These are phyloP conservation scores for Microthyrium microscopicum DNA, from an alignment of 2,329 filamentous ascomycete species.

Conservation along the genomic window DNA sequence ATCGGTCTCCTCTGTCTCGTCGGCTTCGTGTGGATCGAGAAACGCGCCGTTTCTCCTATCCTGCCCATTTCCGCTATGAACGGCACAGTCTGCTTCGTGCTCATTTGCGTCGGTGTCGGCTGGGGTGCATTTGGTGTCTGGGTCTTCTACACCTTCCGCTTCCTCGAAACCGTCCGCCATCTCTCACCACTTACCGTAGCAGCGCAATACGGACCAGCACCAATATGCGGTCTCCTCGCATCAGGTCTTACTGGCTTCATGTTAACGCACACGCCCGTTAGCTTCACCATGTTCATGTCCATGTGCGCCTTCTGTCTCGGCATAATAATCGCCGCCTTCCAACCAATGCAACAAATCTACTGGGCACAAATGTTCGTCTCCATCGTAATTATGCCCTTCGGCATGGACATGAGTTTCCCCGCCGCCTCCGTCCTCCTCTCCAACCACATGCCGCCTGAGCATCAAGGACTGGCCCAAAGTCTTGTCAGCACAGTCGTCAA, in stretches of 20 bases:
- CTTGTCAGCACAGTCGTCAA: slow-evolving; percentile 14
- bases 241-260: slow-evolving; percentile 20
- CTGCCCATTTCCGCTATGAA: slow-evolving; percentile 16
- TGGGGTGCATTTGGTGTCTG: slow-evolving; percentile 19
- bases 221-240: slow-evolving; percentile 20
- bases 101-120: slow-evolving; percentile 15
- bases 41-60: slow-evolving; percentile 14
- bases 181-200: slow-evolving; percentile 17
- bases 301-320: slow-evolving; percentile 20
- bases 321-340: slow-evolving; percentile 15
- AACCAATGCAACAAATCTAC: slow-evolving; percentile 19
- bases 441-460: slow-evolving; percentile 14
- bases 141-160: slow-evolving; percentile 21
- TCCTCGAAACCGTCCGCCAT: slow-evolving; percentile 17
- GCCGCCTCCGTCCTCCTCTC: slow-evolving; percentile 15
- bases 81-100: slow-evolving; percentile 15
- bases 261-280: slow-evolving; percentile 20
- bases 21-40: slow-evolving; percentile 15
- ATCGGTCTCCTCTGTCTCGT: slow-evolving; percentile 14
- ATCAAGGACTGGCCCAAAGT: slow-evolving; percentile 15
- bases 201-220: slow-evolving; percentile 18
- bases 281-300: slow-evolving; percentile 21
- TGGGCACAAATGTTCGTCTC: slow-evolving; percentile 21
- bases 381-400: slow-evolving; percentile 9
- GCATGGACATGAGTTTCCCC: slow-evolving; percentile 15